Conservation (phyloP, 139 green algal genomes). For the Chlamydomonas asymmetrica region DNA sequence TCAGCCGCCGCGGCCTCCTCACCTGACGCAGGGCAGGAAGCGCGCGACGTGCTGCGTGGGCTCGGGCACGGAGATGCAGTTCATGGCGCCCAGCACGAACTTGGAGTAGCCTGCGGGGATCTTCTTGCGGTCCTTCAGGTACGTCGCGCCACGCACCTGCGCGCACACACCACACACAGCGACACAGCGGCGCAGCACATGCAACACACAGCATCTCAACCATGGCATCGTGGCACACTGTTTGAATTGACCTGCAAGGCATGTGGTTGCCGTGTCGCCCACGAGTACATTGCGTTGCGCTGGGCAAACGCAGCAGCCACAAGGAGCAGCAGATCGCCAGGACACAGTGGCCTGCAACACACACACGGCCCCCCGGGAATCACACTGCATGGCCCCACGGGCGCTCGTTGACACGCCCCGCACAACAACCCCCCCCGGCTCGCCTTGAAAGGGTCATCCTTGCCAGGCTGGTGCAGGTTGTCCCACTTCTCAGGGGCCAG, state of each 20-base stretch:
- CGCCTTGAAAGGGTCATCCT: conserved; percentile 42
- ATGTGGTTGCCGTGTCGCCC: too few species aligned
- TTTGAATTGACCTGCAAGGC: too few species aligned
- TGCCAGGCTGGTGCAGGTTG: conserved; percentile 33
- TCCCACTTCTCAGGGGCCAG: conserved; percentile 20
- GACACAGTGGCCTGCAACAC: too few species aligned
- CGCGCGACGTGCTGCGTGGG: conserved; percentile 52
- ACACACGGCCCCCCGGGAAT: too few species aligned
- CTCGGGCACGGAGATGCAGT: conserved; percentile 40
- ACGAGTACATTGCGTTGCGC: too few species aligned
- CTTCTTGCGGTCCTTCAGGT: conserved; percentile 61
- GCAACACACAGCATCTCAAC: not conserved
- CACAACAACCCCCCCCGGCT: not conserved
- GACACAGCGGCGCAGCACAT: not conserved
- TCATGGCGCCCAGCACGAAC: conserved; percentile 56
- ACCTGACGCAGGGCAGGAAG: conserved; percentile 55
- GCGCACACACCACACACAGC: too few species aligned
- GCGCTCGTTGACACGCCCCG: too few species aligned
- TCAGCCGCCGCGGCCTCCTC: not conserved
- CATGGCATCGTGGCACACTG: too few species aligned
- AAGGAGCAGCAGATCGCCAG: too few species aligned
- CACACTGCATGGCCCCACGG: too few species aligned
- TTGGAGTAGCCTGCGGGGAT: conserved; percentile 40
- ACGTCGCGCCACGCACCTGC: conserved; percentile 49
- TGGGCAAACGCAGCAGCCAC: too few species aligned